Percentiles rank a stretch among this genome's conserved stretches.
phyloP scores from a whole-genome alignment of 176 grass and related monocot genomes.

The Lolium perenne region DNA sequence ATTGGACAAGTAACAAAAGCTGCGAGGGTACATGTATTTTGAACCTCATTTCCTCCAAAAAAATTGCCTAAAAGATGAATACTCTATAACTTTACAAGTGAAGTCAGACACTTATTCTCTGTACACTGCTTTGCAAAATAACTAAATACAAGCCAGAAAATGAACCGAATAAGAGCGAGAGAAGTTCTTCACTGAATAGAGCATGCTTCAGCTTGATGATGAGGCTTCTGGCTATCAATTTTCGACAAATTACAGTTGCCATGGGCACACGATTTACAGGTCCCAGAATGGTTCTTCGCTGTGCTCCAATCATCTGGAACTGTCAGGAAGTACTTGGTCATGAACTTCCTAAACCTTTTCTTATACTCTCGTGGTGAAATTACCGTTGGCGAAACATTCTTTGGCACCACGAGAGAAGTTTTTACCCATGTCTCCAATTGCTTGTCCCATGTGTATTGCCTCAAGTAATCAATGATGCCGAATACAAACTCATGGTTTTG shows the following conservation, averaged over 20 bases:
- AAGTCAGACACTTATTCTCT: background rate
- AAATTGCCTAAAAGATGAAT: conserved; percentile 60
- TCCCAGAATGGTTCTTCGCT: background rate
- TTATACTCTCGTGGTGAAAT: conserved; percentile 62
- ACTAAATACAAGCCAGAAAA: background rate
- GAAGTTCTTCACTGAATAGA: conserved; percentile 1
- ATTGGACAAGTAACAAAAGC: conserved; percentile 32
- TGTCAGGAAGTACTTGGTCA: conserved; percentile 57
- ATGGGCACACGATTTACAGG: conserved; percentile 54
- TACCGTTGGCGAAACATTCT: conserved; percentile 56
- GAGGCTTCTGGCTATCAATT: background rate
- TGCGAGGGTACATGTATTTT: conserved; percentile 24
- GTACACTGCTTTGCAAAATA: background rate
- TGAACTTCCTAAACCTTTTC: conserved; percentile 65
- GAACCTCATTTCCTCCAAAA: conserved; percentile 42
- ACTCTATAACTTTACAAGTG: conserved; percentile 1
- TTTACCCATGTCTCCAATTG: conserved; percentile 69
- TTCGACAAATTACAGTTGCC: conserved; percentile 25
- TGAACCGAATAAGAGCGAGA: background rate
- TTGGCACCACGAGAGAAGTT: conserved; percentile 54
- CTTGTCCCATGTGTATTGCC: conserved; percentile 68
- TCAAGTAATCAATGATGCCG: conserved; percentile 65
- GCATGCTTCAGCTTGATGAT: background rate
- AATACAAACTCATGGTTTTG: conserved; percentile 54
- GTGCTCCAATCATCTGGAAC: conserved; percentile 68